A percentile compares a stretch with the other conserved stretches of the same genome.
Conservation (phyloP, 306 rosid species). For the Prunus dulcis region DNA sequence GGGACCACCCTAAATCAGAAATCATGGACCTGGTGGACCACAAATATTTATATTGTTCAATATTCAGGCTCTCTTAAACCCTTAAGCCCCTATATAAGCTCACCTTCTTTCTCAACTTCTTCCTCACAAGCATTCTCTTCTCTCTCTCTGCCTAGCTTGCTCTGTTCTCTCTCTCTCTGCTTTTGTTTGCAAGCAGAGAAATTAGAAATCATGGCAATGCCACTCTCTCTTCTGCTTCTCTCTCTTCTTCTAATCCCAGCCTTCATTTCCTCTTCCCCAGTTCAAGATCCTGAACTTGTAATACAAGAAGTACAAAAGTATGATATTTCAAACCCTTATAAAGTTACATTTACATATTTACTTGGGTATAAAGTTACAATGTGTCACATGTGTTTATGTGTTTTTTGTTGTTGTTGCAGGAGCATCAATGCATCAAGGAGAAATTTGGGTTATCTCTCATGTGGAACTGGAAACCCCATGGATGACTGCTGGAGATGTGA, state of each 20-base stretch:
- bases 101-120: conserved; percentile 15
- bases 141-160: not conserved
- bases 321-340: not conserved
- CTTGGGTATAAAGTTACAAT: not conserved
- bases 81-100: conserved; percentile 43
- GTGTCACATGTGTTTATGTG: not conserved
- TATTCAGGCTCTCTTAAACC: conserved; percentile 17
- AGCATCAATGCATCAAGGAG: conserved; percentile 70
- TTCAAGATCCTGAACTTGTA: conserved; percentile 56
- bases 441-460: conserved; percentile 63
- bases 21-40: conserved; percentile 12
- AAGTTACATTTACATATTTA: not conserved
- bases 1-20: conserved; percentile 11
- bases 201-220: conserved; percentile 49
- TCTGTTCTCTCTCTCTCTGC: conserved; percentile 21
- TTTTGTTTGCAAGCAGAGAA: conserved; percentile 1
- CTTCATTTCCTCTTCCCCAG: conserved; percentile 52
- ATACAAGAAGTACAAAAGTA: conserved; percentile 69
- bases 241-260: conserved; percentile 33
- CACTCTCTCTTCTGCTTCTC: conserved; percentile 32
- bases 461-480: conserved; percentile 73
- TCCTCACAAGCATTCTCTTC: conserved; percentile 39
- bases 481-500: conserved; percentile 98
- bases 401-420: conserved; percentile 32
- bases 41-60: conserved; percentile 12